phyloP scores from a whole-genome alignment of 257 asterid genomes.

The Paraleonurus japonicus region DNA sequence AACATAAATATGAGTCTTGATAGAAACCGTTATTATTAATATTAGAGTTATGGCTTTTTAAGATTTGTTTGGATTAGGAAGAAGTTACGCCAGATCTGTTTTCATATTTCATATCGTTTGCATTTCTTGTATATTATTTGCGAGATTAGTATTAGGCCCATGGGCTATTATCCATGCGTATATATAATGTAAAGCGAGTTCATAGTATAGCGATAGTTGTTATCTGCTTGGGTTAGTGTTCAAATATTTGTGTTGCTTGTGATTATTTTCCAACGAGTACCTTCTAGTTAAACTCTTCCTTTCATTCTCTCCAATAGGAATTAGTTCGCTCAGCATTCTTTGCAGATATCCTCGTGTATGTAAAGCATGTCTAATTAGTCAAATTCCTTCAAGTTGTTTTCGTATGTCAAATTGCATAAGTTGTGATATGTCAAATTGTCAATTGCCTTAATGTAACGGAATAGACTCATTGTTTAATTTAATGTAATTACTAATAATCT shows the following conservation, averaged over 20 bases:
- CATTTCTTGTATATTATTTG: too few relatives aligned
- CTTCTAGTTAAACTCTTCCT: not conserved
- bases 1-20: not conserved
- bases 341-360: conserved; percentile 34
- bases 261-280: not conserved
- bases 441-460: not conserved
- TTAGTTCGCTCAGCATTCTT: conserved; percentile 49
- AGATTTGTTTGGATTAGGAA: too few relatives aligned
- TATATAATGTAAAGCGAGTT: not conserved
- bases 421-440: not conserved
- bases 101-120: not conserved
- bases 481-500: too few relatives aligned
- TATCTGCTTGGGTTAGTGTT: not conserved
- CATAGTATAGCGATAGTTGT: not conserved
- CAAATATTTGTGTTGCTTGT: not conserved
- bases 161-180: not conserved
- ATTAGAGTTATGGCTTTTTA: too few relatives aligned
- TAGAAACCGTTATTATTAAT: not conserved
- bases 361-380: conserved; percentile 55
- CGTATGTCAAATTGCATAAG: too few relatives aligned
- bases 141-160: not conserved
- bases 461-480: too few relatives aligned
- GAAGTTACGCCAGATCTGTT: too few relatives aligned
- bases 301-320: conserved; percentile 36
- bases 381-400: too few relatives aligned